Conservation (phyloP, 371 early-diverging fungal species). For the Coemansia sp. region DNA sequence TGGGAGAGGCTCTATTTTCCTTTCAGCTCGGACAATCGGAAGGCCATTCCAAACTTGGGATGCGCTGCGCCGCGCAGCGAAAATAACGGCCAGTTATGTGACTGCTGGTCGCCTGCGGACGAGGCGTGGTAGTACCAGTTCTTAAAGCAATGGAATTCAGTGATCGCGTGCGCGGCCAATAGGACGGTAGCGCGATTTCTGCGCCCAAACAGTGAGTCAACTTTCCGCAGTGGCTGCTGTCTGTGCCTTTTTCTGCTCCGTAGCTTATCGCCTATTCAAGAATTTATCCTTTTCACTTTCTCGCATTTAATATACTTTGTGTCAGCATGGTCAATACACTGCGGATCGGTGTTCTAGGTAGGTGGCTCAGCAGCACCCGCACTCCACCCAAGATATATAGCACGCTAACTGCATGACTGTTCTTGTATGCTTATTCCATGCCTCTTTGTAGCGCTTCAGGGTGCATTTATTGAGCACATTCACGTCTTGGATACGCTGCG, state of each 20-base stretch:
- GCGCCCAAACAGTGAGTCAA: background rate
- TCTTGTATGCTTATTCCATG: background rate
- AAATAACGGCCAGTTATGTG: background rate
- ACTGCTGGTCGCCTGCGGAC: background rate
- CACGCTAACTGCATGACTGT: background rate
- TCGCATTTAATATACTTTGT: background rate
- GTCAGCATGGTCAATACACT: slow-evolving; percentile 30
- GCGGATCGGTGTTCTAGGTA: slow-evolving; percentile 55
- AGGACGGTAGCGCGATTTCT: background rate
- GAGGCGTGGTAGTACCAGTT: background rate
- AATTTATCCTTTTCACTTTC: background rate
- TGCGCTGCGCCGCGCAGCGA: background rate
- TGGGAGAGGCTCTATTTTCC: background rate
- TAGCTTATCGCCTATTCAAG: too few relatives aligned
- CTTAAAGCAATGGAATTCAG: background rate
- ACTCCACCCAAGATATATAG: background rate
- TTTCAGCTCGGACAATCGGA: background rate
- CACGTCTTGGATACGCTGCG: slow-evolving; percentile 65
- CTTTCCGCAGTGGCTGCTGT: background rate
- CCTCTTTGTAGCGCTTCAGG: slow-evolving; percentile 76
- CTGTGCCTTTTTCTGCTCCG: slow-evolving; percentile 3
- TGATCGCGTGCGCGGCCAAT: slow-evolving; percentile 1
- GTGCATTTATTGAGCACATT: slow-evolving; percentile 90
- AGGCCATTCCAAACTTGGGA: background rate
- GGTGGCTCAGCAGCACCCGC: slow-evolving; percentile 4